Conservation (phyloP, 202 grass and related monocot species). For the Bolboschoenoplectus hybrid region DNA sequence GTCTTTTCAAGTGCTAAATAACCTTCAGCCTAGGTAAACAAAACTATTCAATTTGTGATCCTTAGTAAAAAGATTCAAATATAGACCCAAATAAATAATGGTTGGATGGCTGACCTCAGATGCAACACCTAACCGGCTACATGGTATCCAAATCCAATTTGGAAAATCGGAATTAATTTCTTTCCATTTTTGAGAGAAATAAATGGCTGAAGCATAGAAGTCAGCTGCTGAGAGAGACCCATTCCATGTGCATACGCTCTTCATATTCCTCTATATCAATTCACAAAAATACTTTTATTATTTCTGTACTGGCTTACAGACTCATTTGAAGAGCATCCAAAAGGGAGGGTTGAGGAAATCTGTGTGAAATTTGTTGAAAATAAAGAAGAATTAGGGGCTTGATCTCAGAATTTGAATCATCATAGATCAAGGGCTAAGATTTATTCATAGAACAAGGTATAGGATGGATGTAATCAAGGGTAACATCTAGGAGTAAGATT, state of each 20-base stretch:
- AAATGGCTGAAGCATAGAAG: constrained; percentile 54
- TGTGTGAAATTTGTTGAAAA: not conserved
- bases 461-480: too few species aligned
- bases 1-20: constrained; percentile 66
- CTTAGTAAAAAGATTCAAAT: not conserved
- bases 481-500: too few species aligned
- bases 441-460: too few species aligned
- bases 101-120: constrained; percentile 45
- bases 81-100: not conserved
- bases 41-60: not conserved
- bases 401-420: too few species aligned
- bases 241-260: constrained; percentile 38
- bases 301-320: not conserved
- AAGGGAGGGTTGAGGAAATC: not conserved
- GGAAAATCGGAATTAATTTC: constrained; percentile 59
- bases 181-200: constrained; percentile 65
- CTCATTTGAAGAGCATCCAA: not conserved
- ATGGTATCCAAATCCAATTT: constrained; percentile 70
- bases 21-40: constrained; percentile 50
- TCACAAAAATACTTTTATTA: not conserved
- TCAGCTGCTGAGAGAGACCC: constrained; percentile 50
- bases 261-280: constrained; percentile 45
- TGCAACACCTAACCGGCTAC: constrained; percentile 42
- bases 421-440: too few species aligned
- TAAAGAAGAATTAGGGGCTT: too few species aligned